Base-by-base conservation (phyloP, 2,329 filamentous ascomycete genomes). In the Penicillium olsonii region DNA sequence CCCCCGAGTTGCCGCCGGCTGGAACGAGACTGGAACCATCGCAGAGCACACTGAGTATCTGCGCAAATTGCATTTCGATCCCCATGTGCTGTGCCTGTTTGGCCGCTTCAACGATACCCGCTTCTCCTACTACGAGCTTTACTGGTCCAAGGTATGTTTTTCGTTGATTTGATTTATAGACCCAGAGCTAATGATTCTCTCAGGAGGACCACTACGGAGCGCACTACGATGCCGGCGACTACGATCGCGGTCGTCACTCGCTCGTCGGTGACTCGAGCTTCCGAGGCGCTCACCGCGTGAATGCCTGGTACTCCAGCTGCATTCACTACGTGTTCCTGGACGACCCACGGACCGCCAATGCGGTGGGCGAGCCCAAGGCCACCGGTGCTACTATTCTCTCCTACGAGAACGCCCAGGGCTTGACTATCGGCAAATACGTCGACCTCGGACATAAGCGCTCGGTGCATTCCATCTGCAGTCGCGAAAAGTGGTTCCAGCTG, bases 101-200 rank as follows among this genome's bases (percentile, higher is more conserved):
- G 88, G 84, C 6, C 79, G 80, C 20, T 92, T 90, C 66, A 81
- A 92, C 48, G 85, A 87, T 24, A 78, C 77, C 2, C 80, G 76
- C 40, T 92, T 92, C 67, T 84, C 87, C 0, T 92, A 92, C 67
- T 91, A 88, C 65, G 88, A 92, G 68, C 76, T 91, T 2, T 92
- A 91, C 68, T 92, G 87, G 87, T 85, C 84, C 29, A 84, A 84
- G 75, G 80, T 81, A 71, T 54, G 69, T 59, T 18, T 41, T 27
- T 22, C n/a, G n/a, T 2, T 3, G 41, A 1, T 24, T 31, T 19
- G n/a, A 26, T 35, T 10, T 6, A 4, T 5, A 5, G 27, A 14
- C 26, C 29, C 12, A 8, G 34, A 24, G 15, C 48, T 54, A 37
- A 56, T 29, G 37, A 11, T n/a, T 33, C 39, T n/a, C 19, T 50